Conservation (phyloP, 2,329 filamentous ascomycete species). For the Sporothrix mexicana region DNA sequence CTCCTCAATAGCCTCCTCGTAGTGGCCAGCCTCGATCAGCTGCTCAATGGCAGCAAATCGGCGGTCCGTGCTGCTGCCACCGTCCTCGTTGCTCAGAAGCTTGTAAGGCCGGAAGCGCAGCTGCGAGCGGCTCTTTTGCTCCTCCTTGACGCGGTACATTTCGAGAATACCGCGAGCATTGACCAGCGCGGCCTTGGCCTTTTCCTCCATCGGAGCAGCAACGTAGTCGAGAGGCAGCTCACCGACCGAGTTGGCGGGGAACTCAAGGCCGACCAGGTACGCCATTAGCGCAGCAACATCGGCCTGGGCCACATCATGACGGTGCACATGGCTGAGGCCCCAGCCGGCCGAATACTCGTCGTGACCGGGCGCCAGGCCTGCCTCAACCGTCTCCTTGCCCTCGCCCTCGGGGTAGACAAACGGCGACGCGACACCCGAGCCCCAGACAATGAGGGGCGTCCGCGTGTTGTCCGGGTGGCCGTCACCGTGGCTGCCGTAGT, state of each 20-base stretch:
- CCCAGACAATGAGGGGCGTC: conserved; percentile 92
- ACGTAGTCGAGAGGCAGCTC: conserved; percentile 86
- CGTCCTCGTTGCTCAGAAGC: conserved; percentile 64
- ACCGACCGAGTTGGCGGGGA: conserved; percentile 95
- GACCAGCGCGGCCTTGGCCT: conserved; percentile 81
- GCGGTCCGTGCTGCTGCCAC: conserved; percentile 53
- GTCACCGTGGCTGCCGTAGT: conserved; percentile 98
- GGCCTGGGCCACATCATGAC: conserved; percentile 91
- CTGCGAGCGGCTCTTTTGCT: conserved; percentile 75
- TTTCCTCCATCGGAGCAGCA: conserved; percentile 71
- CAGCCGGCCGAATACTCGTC: conserved; percentile 92
- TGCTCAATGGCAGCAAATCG: conserved; percentile 70
- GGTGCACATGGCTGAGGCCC: conserved; percentile 77
- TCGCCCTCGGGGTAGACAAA: conserved; percentile 55
- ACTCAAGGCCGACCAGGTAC: conserved; percentile 84
- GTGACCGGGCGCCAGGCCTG: conserved; percentile 72
- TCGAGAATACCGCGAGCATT: conserved; percentile 90
- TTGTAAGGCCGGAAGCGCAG: conserved; percentile 79
- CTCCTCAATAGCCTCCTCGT: conserved; percentile 78
- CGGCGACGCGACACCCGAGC: conserved; percentile 84
- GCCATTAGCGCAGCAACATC: conserved; percentile 96
- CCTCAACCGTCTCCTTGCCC: conserved; percentile 31
- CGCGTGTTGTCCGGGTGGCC: conserved; percentile 97
- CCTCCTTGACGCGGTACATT: conserved; percentile 95
- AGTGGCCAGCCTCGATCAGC: conserved; percentile 69